Percentiles rank a stretch among this genome's conserved stretches.
Conservation (phyloP, 495 filamentous ascomycete genomes). For the Talaromyces nanjingensis region DNA sequence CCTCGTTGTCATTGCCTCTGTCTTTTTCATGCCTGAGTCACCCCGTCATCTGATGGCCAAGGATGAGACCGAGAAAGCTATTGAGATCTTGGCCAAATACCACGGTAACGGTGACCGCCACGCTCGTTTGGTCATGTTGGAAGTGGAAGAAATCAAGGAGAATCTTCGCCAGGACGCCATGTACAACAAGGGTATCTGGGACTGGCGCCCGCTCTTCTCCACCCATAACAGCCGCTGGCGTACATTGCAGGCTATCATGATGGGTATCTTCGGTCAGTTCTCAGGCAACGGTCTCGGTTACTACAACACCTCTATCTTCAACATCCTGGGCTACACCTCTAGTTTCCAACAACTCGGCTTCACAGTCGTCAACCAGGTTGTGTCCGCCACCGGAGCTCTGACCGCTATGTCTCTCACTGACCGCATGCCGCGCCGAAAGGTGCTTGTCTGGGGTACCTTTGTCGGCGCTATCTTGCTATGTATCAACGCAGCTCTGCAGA, state of each 20-base stretch:
- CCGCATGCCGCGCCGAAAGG: slow-evolving; percentile 53
- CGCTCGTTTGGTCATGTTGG: slow-evolving; percentile 46
- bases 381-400: slow-evolving; percentile 60
- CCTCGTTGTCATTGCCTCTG: slow-evolving; percentile 44
- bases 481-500: slow-evolving; percentile 32
- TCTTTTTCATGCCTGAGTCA: slow-evolving; percentile 56
- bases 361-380: slow-evolving; percentile 57
- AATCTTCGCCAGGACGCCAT: slow-evolving; percentile 48
- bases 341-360: slow-evolving; percentile 53
- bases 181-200: slow-evolving; percentile 57
- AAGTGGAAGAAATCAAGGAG: slow-evolving; percentile 52
- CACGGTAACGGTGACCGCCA: slow-evolving; percentile 50
- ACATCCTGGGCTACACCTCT: slow-evolving; percentile 31
- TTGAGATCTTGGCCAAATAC: slow-evolving; percentile 48
- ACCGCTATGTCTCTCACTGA: slow-evolving; percentile 63
- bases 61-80: slow-evolving; percentile 46
- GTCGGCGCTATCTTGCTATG: slow-evolving; percentile 37
- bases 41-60: slow-evolving; percentile 52
- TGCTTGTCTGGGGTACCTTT: slow-evolving; percentile 54
- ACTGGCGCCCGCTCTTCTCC: slow-evolving; percentile 56
- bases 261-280: slow-evolving; percentile 52
- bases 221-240: slow-evolving; percentile 54
- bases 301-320: slow-evolving; percentile 37
- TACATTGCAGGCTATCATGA: slow-evolving; percentile 54
- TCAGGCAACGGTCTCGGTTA: slow-evolving; percentile 44